phyloP scores from a whole-genome alignment of 2,329 filamentous ascomycete species.

The Penicillium sp. region DNA sequence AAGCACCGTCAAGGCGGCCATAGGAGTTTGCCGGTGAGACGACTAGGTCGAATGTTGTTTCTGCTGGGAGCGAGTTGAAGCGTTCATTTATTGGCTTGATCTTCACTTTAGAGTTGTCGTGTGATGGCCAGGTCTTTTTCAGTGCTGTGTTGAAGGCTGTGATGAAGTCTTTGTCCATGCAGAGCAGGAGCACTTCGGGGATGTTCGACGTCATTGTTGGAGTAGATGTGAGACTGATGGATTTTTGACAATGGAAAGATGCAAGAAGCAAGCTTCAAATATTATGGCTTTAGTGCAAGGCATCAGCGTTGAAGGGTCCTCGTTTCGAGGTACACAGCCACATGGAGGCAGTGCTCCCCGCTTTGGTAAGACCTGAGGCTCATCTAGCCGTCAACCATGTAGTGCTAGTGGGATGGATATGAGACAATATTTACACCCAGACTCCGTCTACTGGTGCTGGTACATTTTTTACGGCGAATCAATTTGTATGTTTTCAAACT shows the following conservation, averaged over 20 bases:
- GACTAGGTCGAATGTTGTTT: slow-evolving; percentile 49
- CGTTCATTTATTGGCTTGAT: slow-evolving; percentile 35
- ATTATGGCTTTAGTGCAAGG: too few species aligned
- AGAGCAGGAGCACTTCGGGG: slow-evolving; percentile 47
- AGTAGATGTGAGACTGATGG: background rate
- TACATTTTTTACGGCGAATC: too few species aligned
- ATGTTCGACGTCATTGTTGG: slow-evolving; percentile 30
- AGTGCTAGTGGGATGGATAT: too few species aligned
- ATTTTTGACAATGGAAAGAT: background rate
- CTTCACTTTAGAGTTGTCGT: slow-evolving; percentile 37
- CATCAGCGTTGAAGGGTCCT: too few species aligned
- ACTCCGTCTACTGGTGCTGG: too few species aligned
- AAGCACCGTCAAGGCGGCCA: slow-evolving; percentile 56
- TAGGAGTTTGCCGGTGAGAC: slow-evolving; percentile 60
- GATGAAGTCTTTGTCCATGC: slow-evolving; percentile 41
- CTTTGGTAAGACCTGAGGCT: too few species aligned
- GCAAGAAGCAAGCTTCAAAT: too few species aligned
- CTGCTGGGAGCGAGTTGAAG: slow-evolving; percentile 40
- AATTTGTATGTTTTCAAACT: too few species aligned
- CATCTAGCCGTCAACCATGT: too few species aligned
- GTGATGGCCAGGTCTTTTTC: slow-evolving; percentile 31
- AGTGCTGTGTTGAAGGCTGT: slow-evolving; percentile 45
- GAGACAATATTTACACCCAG: too few species aligned
- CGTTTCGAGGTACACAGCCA: too few species aligned
- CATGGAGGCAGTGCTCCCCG: too few species aligned